Base-by-base conservation (phyloP, 2,329 filamentous ascomycete genomes). In the Aspergillus caelatus region DNA sequence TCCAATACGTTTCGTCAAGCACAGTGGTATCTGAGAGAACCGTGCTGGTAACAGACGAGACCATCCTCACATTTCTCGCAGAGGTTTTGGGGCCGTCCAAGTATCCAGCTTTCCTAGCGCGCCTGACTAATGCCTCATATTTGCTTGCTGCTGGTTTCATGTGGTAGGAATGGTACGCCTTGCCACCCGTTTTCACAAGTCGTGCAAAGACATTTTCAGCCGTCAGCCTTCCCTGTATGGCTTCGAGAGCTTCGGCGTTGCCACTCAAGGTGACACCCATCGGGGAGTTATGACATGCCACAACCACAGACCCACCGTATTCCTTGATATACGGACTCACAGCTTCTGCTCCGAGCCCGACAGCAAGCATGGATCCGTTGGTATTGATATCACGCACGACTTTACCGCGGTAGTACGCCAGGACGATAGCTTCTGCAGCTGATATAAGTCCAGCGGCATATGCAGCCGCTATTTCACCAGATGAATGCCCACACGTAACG, bases 401-500 rank as follows among this genome's bases (percentile, higher is more conserved):
- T 6, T 4, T 6, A 2, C 62, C 62, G 6, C 62, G 62, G 28
- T 26, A 53, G 23, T 52, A 64, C 1, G 62, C 53, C 14, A 28
- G 16, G 1, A 54, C 7, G 11, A 58, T 50, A 6, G 62, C 62
- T 9, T 58, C 45, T 3, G 43, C 26, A 4, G 34, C 16, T 2
- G 58, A 60, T 2, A 63, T 36, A 10, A 5, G 34, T 2, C 70
- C 70, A 1, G 63, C 62, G 16, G 68, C 65, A 61, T 75, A 77
- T 21, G 74, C 75, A 3, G 72, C 73, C 1, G 68, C 74, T 39
- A 77, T 75, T 60, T 78, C 76, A 8, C 76, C 76, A 4, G 55
- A 63, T 0, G 74, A 75, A 62, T 78, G 76, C 0, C 75, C 72
- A 1, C 72, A 58, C 1, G 70, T 68, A 1, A 58, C 65, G 0